Percentiles rank a stretch among this genome's conserved stretches.
Conservation (phyloP, 805 yeast genomes). For the Wickerhamomyces chambardii region DNA sequence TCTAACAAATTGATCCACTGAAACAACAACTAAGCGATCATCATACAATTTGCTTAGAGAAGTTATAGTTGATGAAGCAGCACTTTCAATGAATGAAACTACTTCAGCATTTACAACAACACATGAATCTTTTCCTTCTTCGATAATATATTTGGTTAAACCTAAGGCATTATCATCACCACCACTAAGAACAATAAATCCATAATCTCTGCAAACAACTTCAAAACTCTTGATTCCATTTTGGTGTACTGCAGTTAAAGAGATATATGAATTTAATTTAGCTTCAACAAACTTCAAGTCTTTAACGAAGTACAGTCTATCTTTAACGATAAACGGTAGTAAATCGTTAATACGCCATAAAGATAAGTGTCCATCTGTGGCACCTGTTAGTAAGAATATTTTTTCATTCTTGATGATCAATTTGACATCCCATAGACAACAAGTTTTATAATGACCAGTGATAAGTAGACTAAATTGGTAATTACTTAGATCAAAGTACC, state of each 20-base stretch:
- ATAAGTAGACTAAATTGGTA: slow-evolving; percentile 34
- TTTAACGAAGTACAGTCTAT: not conserved
- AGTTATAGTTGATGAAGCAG: slow-evolving; percentile 87
- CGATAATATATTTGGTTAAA: slow-evolving; percentile 25
- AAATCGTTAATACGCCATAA: slow-evolving; percentile 43
- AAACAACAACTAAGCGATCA: slow-evolving; percentile 42
- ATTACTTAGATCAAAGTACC: slow-evolving; percentile 36
- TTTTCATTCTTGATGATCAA: slow-evolving; percentile 25
- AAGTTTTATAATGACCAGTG: slow-evolving; percentile 51
- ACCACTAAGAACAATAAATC: slow-evolving; percentile 51
- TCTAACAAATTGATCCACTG: slow-evolving; percentile 78
- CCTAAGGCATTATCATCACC: slow-evolving; percentile 87
- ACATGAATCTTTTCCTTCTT: slow-evolving; percentile 9
- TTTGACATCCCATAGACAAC: slow-evolving; percentile 65
- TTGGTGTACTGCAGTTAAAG: slow-evolving; percentile 56
- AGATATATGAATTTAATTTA: not conserved
- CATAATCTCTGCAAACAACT: slow-evolving; percentile 9
- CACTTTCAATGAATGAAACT: slow-evolving; percentile 32
- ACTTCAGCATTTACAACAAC: slow-evolving; percentile 18
- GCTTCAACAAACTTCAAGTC: not conserved
- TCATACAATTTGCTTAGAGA: slow-evolving; percentile 33
- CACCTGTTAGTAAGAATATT: slow-evolving; percentile 40
- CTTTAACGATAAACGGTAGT: slow-evolving; percentile 11
- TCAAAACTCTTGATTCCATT: slow-evolving; percentile 71
- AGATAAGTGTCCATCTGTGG: slow-evolving; percentile 79